Conservation (phyloP, 116 monocot genomes). For the Papilionanthe hybrid region DNA sequence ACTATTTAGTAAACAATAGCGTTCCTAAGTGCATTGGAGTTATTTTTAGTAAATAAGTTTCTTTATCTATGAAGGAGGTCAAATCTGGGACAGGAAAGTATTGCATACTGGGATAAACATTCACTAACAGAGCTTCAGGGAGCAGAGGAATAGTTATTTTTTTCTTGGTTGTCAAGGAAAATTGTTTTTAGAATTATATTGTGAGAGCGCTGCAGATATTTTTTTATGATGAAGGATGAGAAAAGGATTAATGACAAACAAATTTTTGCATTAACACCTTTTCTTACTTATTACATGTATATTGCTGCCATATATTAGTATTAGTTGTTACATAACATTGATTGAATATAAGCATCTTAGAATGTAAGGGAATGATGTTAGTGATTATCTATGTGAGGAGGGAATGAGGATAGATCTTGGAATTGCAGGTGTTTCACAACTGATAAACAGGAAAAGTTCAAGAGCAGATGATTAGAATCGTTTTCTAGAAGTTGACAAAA, state of each 20-base stretch:
- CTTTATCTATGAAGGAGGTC: neutral
- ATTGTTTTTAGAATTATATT: neutral
- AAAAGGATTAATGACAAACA: neutral
- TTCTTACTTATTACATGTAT: neutral
- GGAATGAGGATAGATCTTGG: neutral
- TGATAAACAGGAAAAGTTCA: neutral
- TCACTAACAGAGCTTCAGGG: neutral
- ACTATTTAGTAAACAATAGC: neutral
- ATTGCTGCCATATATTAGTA: neutral
- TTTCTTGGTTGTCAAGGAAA: neutral
- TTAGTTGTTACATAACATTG: neutral
- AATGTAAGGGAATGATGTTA: neutral
- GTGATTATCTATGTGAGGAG: neutral
- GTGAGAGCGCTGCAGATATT: neutral
- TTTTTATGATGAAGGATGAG: neutral
- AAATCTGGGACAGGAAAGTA: neutral
- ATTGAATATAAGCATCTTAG: neutral
- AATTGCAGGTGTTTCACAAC: neutral
- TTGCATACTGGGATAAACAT: neutral
- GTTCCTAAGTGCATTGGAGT: neutral
- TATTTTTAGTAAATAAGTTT: neutral
- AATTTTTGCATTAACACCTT: neutral
- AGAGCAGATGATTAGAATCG: neutral
- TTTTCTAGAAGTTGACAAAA: neutral
- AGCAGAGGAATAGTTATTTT: neutral